phyloP scores from a whole-genome alignment of 306 rosid genomes.

The Mucuna pruriens region DNA sequence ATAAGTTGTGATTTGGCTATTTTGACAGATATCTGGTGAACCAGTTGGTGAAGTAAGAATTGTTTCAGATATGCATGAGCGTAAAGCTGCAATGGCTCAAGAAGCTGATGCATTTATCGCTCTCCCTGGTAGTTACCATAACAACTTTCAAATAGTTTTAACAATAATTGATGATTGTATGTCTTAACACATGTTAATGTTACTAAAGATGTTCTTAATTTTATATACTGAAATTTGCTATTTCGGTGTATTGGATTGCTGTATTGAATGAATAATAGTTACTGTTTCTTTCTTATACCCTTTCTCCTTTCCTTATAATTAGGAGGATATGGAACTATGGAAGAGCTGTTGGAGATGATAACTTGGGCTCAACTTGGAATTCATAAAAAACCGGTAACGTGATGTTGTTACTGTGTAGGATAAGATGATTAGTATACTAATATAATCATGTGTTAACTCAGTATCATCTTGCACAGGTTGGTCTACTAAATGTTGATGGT shows the following conservation, averaged over 20 bases:
- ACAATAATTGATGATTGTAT: conserved; percentile 1
- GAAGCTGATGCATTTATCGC: conserved; percentile 97
- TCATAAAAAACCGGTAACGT: conserved; percentile 77
- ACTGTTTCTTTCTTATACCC: neutral
- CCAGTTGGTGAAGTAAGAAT: conserved; percentile 91
- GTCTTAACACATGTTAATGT: conserved; percentile 19
- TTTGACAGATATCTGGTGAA: conserved; percentile 86
- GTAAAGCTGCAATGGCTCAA: conserved; percentile 92
- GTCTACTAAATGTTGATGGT: conserved; percentile 87
- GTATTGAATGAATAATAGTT: neutral
- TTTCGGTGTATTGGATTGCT: neutral
- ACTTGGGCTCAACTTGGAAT: conserved; percentile 95
- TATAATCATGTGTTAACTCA: conserved; percentile 27
- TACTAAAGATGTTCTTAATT: conserved; percentile 5
- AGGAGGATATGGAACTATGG: conserved; percentile 98
- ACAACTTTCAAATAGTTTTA: conserved; percentile 18
- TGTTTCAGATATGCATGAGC: conserved; percentile 95
- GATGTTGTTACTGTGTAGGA: conserved; percentile 6
- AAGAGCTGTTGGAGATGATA: conserved; percentile 87
- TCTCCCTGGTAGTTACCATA: conserved; percentile 75
- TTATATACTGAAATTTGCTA: neutral
- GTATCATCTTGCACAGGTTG: conserved; percentile 61
- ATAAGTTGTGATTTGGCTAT: conserved; percentile 34
- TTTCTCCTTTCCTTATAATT: neutral
- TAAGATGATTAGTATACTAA: neutral